Conservation (phyloP, 2,329 filamentous ascomycete species). For the Fusarium albidum region DNA sequence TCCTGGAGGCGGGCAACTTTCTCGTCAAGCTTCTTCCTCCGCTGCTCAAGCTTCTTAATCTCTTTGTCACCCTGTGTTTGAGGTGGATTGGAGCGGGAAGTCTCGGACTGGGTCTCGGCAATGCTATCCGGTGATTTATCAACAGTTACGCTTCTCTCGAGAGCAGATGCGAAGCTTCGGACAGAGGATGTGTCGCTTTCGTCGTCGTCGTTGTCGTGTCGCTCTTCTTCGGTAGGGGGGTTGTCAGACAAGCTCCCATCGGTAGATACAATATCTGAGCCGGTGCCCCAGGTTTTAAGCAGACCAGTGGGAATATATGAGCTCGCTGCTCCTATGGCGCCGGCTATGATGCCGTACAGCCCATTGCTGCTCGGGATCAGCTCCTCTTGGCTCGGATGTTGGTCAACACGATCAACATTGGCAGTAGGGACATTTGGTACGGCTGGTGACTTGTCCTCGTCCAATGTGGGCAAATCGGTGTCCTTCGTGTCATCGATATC, state of each 20-base stretch:
- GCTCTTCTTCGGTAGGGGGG: conserved; percentile 36
- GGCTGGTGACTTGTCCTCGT: conserved; percentile 7
- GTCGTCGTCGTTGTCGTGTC: conserved; percentile 38
- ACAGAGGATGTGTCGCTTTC: conserved; percentile 56
- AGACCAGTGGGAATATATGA: conserved; percentile 53
- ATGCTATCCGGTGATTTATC: conserved; percentile 39
- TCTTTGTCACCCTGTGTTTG: conserved; percentile 62
- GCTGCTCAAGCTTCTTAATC: conserved; percentile 68
- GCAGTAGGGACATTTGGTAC: conserved; percentile 42
- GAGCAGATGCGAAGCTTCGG: conserved; percentile 59
- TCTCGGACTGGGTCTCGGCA: conserved; percentile 47
- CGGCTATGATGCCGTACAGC: conserved; percentile 64
- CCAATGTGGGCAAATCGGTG: conserved; percentile 4
- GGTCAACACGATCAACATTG: conserved; percentile 36
- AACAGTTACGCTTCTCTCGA: conserved; percentile 46
- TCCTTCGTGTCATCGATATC: conserved; percentile 10
- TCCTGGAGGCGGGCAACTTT: conserved; percentile 66
- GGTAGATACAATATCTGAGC: conserved; percentile 38
- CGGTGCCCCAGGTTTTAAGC: conserved; percentile 41
- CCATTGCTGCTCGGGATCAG: conserved; percentile 53
- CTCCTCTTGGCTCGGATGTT: conserved; percentile 36
- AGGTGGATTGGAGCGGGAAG: conserved; percentile 44
- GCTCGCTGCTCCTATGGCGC: conserved; percentile 60
- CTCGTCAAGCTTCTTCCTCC: conserved; percentile 68
- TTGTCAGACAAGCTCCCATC: conserved; percentile 39